phyloP scores from a whole-genome alignment of 2,329 filamentous ascomycete species.

The Calonectria naviculata region DNA sequence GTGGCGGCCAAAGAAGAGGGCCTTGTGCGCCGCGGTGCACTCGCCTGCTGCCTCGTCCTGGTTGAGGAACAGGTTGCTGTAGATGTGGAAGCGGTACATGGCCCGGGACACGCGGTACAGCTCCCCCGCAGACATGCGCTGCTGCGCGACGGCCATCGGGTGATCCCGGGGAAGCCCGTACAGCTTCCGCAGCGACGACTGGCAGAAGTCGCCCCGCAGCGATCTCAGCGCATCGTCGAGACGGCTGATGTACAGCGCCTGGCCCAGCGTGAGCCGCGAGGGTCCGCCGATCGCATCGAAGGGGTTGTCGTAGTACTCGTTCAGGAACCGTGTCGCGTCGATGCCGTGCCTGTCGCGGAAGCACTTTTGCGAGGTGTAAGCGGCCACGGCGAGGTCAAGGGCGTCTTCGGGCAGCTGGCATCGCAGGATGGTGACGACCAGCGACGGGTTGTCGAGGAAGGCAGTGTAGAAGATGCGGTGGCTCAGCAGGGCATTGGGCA shows the following conservation, averaged over 20 bases:
- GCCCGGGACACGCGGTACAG: constrained; percentile 30
- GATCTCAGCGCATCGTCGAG: constrained; percentile 24
- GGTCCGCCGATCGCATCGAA: constrained; percentile 16
- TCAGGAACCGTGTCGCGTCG: constrained; percentile 24
- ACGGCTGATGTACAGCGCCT: constrained; percentile 27
- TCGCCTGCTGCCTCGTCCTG: constrained; percentile 1
- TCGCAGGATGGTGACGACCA: constrained; percentile 32
- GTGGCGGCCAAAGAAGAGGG: constrained; percentile 33
- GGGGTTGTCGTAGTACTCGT: constrained; percentile 23
- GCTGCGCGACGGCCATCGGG: not conserved
- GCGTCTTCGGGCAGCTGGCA: constrained; percentile 28
- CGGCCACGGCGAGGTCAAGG: constrained; percentile 27
- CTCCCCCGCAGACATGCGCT: constrained; percentile 20
- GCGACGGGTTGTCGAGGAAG: constrained; percentile 29
- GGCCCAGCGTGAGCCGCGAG: constrained; percentile 20
- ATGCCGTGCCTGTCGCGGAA: constrained; percentile 17
- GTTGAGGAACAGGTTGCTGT: constrained; percentile 32
- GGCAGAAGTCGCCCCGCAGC: constrained; percentile 22
- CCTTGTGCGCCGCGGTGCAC: constrained; percentile 21
- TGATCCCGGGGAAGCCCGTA: constrained; percentile 23
- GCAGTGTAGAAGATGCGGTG: constrained; percentile 36
- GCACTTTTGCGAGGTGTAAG: constrained; percentile 26
- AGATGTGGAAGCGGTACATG: constrained; percentile 37
- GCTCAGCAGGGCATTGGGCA: constrained; percentile 32
- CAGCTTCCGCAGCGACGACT: constrained; percentile 25